These are phyloP conservation scores for Nidularia pulvinata DNA, from an alignment of 768 basidiomycete species.

Conservation along the genomic window DNA sequence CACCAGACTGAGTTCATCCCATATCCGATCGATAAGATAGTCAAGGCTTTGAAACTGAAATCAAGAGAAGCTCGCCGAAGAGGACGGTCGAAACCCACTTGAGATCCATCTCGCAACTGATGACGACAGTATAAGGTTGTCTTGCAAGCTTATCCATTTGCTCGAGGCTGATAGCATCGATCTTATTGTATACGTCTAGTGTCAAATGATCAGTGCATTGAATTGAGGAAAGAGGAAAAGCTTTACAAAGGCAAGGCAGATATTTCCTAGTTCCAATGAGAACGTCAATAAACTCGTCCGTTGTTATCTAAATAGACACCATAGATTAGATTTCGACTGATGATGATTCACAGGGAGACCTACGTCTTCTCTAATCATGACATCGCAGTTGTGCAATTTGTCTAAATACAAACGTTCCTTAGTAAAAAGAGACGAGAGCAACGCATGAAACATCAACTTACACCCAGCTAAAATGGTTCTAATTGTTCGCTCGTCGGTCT, in stretches of 20 bases:
- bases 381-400: slow-evolving; percentile 92
- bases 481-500: slow-evolving; percentile 94
- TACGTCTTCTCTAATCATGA: slow-evolving; percentile 99
- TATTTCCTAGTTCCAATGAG: slow-evolving; percentile 96
- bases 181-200: slow-evolving; percentile 94
- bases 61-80: slow-evolving; percentile 3
- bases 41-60: slow-evolving; percentile 45
- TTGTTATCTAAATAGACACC: slow-evolving; percentile 60
- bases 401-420: slow-evolving; percentile 45
- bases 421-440: neutral
- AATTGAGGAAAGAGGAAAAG: neutral
- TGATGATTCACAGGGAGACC: slow-evolving; percentile 12
- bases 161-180: slow-evolving; percentile 86
- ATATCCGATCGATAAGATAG: slow-evolving; percentile 75
- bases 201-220: neutral
- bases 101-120: slow-evolving; percentile 93
- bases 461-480: slow-evolving; percentile 90
- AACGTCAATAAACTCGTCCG: slow-evolving; percentile 98
- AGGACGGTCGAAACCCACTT: slow-evolving; percentile 51
- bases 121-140: slow-evolving; percentile 86
- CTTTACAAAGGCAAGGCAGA: slow-evolving; percentile 85
- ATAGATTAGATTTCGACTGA: too few species aligned
- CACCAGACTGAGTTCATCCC: slow-evolving; percentile 78
- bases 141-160: slow-evolving; percentile 83
- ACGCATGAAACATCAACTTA: slow-evolving; percentile 26